Evolutionary conservation across 495 filamentous ascomycete genomes (phyloP).

Genomic region (Annulohypoxylon moriforme): DNA sequence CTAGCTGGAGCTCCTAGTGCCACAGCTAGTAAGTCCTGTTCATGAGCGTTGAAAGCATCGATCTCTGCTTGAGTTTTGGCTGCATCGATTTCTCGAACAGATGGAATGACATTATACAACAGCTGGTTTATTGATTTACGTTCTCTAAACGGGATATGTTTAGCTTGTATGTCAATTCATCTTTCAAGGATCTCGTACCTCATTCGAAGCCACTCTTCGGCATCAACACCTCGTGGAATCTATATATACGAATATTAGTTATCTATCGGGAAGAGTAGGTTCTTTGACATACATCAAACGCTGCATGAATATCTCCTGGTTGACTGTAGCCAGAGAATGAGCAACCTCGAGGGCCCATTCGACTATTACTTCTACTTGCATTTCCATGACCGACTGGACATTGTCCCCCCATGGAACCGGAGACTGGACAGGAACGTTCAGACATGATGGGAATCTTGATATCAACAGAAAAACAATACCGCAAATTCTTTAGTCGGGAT

Average conservation of each 20-base stretch:
- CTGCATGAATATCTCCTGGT: conserved; percentile 36
- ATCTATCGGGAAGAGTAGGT: neutral
- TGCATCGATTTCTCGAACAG: conserved; percentile 45
- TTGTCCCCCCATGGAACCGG: conserved; percentile 33
- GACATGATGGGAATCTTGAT: conserved; percentile 34
- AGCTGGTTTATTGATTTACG: conserved; percentile 41
- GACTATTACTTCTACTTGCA: conserved; percentile 36
- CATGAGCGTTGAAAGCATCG: conserved; percentile 58
- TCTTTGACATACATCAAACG: conserved; percentile 33
- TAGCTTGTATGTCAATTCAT: conserved; percentile 21
- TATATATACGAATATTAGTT: conserved; percentile 28
- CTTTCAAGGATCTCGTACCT: conserved; percentile 21
- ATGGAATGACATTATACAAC: conserved; percentile 33
- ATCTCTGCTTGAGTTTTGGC: conserved; percentile 49
- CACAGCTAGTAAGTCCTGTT: conserved; percentile 61
- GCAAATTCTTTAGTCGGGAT: conserved; percentile 9
- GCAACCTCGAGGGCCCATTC: conserved; percentile 38
- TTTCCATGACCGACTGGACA: conserved; percentile 31
- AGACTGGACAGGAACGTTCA: conserved; percentile 40
- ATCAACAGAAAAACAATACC: conserved; percentile 21
- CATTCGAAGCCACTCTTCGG: conserved; percentile 39
- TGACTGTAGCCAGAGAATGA: conserved; percentile 35
- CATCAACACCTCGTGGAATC: conserved; percentile 41
- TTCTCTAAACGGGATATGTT: conserved; percentile 20
- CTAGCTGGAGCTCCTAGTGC: conserved; percentile 64